A percentile compares a stretch with the other conserved stretches of the same genome.
phyloP scores from a whole-genome alignment of 371 early-diverging fungal species.

The Sporodiniella umbellata region DNA sequence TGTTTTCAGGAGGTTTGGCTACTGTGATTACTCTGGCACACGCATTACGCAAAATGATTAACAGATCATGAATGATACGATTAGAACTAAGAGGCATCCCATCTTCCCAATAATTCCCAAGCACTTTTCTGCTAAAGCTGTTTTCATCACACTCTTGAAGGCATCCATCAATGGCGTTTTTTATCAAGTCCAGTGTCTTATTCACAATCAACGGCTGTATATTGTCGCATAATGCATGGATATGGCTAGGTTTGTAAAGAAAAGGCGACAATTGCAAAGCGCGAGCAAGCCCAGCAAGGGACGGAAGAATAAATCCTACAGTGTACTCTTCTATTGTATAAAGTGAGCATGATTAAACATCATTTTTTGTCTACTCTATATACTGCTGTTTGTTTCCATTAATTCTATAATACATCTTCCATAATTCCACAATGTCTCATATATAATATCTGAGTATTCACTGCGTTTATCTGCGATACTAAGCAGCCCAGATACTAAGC shows the following conservation, averaged over 20 bases:
- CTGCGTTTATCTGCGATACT: slow-evolving; percentile 38
- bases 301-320: slow-evolving; percentile 54
- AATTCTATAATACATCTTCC: slow-evolving; percentile 17
- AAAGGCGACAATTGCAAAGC: slow-evolving; percentile 52
- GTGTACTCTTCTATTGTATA: slow-evolving; percentile 28
- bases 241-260: slow-evolving; percentile 34
- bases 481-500: slow-evolving; percentile 46
- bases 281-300: slow-evolving; percentile 54
- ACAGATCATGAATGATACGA: slow-evolving; percentile 41
- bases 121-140: slow-evolving; percentile 19
- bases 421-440: slow-evolving; percentile 25
- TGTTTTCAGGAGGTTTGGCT: slow-evolving; percentile 4
- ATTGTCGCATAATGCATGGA: slow-evolving; percentile 39
- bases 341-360: background rate
- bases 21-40: slow-evolving; percentile 35
- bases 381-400: slow-evolving; percentile 12
- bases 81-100: slow-evolving; percentile 43
- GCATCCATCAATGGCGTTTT: slow-evolving; percentile 36
- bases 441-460: slow-evolving; percentile 36
- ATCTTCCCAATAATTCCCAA: slow-evolving; percentile 38
- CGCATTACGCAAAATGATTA: slow-evolving; percentile 46
- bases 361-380: background rate
- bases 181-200: slow-evolving; percentile 37
- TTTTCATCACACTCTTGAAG: slow-evolving; percentile 19
- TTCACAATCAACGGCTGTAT: slow-evolving; percentile 45